These are phyloP conservation scores for Singerocomus inundabilis DNA, from an alignment of 1,284 basidiomycete genomes.

Conservation along the genomic window DNA sequence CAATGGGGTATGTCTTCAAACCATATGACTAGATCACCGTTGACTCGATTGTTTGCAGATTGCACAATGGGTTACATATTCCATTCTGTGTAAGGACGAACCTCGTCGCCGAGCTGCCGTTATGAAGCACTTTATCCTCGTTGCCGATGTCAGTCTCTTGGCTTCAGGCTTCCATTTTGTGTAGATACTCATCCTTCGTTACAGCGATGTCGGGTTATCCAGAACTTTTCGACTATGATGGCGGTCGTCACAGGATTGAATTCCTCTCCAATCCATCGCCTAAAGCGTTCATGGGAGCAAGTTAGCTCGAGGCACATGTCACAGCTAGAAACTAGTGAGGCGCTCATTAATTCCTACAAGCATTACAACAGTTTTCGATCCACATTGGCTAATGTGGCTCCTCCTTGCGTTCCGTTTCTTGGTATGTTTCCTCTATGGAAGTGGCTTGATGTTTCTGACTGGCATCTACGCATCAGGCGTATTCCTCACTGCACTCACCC, in stretches of 20 bases:
- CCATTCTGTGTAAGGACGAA: slow-evolving; percentile 69
- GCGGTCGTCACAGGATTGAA: slow-evolving; percentile 80
- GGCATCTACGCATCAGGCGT: slow-evolving; percentile 48
- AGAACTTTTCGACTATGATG: slow-evolving; percentile 80
- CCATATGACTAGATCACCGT: neutral
- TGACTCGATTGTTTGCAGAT: slow-evolving; percentile 36
- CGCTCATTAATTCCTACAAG: slow-evolving; percentile 65
- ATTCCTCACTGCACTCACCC: slow-evolving; percentile 76
- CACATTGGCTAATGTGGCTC: slow-evolving; percentile 62
- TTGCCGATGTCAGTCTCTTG: slow-evolving; percentile 63
- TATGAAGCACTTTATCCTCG: slow-evolving; percentile 75
- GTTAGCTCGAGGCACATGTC: slow-evolving; percentile 52
- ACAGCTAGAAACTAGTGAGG: slow-evolving; percentile 48
- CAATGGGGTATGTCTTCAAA: slow-evolving; percentile 50
- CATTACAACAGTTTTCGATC: slow-evolving; percentile 77
- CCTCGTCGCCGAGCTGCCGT: slow-evolving; percentile 64
- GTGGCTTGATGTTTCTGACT: neutral
- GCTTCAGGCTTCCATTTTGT: neutral
- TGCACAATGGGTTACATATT: slow-evolving; percentile 76
- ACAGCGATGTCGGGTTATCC: slow-evolving; percentile 66
- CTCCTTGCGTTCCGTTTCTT: slow-evolving; percentile 83
- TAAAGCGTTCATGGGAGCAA: slow-evolving; percentile 79
- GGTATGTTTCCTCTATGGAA: slow-evolving; percentile 43
- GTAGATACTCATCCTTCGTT: slow-evolving; percentile 9
- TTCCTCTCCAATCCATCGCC: slow-evolving; percentile 69